Conservation (phyloP, 2,329 filamentous ascomycete genomes). For the Penicillium sp. region DNA sequence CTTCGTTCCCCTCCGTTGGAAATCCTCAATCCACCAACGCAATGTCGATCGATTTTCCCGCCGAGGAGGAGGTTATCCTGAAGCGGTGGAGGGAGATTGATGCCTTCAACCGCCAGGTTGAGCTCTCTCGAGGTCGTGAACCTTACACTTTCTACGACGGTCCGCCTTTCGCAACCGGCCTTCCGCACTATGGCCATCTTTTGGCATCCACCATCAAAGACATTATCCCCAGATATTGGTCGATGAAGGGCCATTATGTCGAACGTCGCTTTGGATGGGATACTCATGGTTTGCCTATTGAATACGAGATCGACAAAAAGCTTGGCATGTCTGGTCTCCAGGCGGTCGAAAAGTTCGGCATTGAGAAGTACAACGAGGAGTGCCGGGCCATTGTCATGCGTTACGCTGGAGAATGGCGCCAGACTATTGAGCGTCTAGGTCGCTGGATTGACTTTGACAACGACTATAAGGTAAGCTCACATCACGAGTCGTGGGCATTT, state of each 20-base stretch:
- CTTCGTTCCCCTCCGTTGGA: slow-evolving; percentile 25
- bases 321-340: slow-evolving; percentile 84
- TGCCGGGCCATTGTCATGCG: slow-evolving; percentile 93
- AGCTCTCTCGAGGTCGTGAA: slow-evolving; percentile 78
- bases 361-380: slow-evolving; percentile 87
- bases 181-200: slow-evolving; percentile 73
- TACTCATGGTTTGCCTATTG: slow-evolving; percentile 82
- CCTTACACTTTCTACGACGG: slow-evolving; percentile 96
- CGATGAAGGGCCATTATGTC: slow-evolving; percentile 93
- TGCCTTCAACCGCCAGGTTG: slow-evolving; percentile 84
- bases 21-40: slow-evolving; percentile 26
- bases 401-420: slow-evolving; percentile 82
- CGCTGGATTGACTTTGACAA: slow-evolving; percentile 98
- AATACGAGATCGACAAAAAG: slow-evolving; percentile 98
- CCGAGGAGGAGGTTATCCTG: slow-evolving; percentile 84
- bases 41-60: slow-evolving; percentile 91
- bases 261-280: slow-evolving; percentile 83
- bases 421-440: slow-evolving; percentile 82
- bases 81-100: slow-evolving; percentile 87
- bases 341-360: slow-evolving; percentile 81
- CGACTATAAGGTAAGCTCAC: slow-evolving; percentile 73
- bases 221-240: slow-evolving; percentile 95
- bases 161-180: slow-evolving; percentile 71
- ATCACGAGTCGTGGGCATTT: neutral
- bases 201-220: slow-evolving; percentile 95